A percentile compares a stretch with the other conserved stretches of the same genome.
Conservation (phyloP, 2,329 filamentous ascomycete genomes). For the Sporothrix pseudoabietina region DNA sequence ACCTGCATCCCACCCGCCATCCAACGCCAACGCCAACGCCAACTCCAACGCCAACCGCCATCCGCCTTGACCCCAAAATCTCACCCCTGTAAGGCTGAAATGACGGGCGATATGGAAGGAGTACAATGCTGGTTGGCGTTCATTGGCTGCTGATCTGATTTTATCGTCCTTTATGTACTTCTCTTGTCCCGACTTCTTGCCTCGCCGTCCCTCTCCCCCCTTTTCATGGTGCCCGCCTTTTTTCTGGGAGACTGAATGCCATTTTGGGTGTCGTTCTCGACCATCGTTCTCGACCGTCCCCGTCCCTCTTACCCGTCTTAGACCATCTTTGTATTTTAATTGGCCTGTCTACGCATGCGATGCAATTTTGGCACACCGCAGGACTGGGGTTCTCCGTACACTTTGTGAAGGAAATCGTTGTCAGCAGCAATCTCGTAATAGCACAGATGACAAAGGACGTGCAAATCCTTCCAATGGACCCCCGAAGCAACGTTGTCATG, state of each 20-base stretch:
- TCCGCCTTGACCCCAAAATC: conserved; percentile 8
- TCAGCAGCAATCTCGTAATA: conserved; percentile 21
- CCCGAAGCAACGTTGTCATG: background rate
- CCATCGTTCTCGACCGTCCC: background rate
- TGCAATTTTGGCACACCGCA: background rate
- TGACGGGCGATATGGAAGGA: background rate
- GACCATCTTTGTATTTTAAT: background rate
- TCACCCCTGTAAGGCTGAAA: conserved; percentile 18
- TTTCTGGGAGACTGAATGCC: too few relatives aligned
- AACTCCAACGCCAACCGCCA: conserved; percentile 1
- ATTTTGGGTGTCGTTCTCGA: background rate
- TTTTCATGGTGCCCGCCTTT: background rate
- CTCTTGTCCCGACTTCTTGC: background rate
- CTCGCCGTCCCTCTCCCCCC: background rate
- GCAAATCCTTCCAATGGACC: background rate
- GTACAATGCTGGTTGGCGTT: background rate
- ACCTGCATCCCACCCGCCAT: background rate
- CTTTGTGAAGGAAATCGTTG: background rate
- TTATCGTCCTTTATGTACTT: background rate
- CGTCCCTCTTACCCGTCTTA: background rate
- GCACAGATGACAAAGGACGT: conserved; percentile 23
- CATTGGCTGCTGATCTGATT: background rate
- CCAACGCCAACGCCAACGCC: too few relatives aligned
- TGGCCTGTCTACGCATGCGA: background rate
- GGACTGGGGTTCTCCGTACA: background rate